phyloP scores from a whole-genome alignment of 1,284 basidiomycete genomes.

The Neonothopanus nambi region DNA sequence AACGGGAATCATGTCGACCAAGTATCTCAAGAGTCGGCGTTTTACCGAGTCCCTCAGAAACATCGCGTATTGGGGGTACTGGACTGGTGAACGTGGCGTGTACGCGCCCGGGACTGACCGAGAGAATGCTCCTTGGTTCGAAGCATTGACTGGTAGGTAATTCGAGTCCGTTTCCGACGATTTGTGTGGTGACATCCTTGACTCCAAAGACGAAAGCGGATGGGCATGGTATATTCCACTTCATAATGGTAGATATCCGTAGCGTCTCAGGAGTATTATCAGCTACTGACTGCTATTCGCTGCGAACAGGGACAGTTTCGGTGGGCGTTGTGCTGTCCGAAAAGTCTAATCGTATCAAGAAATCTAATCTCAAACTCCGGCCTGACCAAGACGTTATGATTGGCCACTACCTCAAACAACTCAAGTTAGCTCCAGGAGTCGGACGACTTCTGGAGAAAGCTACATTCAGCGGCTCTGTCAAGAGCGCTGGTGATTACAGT shows the following conservation, averaged over 20 bases:
- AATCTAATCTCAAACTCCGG: slow-evolving; percentile 9
- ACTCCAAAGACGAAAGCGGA: slow-evolving; percentile 32
- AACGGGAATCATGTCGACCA: slow-evolving; percentile 47
- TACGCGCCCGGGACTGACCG: slow-evolving; percentile 37
- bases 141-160: slow-evolving; percentile 37
- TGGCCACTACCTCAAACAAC: slow-evolving; percentile 29
- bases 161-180: background rate
- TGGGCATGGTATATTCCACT: slow-evolving; percentile 50
- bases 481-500: slow-evolving; percentile 35
- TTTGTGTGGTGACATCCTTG: background rate
- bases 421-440: slow-evolving; percentile 30
- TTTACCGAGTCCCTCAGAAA: slow-evolving; percentile 46
- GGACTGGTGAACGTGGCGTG: slow-evolving; percentile 35
- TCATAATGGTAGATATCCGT: slow-evolving; percentile 19
- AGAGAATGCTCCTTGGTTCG: slow-evolving; percentile 40
- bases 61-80: slow-evolving; percentile 54
- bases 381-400: slow-evolving; percentile 7
- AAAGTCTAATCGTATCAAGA: slow-evolving; percentile 23
- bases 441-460: slow-evolving; percentile 25
- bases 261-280: background rate
- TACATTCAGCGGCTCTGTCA: slow-evolving; percentile 21
- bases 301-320: slow-evolving; percentile 27
- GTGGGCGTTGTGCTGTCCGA: slow-evolving; percentile 37
- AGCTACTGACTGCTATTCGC: background rate
- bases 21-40: slow-evolving; percentile 46